Base-by-base conservation (phyloP, 805 yeast genomes). In the Yarrowia bubula region DNA sequence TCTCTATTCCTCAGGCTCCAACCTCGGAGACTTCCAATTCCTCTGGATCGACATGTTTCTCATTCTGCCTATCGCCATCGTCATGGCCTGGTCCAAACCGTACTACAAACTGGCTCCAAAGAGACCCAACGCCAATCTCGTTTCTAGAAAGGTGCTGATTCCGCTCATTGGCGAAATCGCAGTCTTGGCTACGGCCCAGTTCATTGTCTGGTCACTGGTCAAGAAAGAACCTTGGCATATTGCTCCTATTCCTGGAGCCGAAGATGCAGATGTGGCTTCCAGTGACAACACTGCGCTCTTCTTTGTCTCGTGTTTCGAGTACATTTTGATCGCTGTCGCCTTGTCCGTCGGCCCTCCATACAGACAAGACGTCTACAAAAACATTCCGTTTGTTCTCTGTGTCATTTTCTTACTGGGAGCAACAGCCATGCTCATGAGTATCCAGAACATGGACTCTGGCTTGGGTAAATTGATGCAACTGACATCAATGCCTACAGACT, bases 71-170 rank as follows among this genome's bases (percentile, higher is more conserved):
- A 84, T 95, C 72, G 99, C 99, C 0, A 86, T 95, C 6, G 92
- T 92, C 77, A 79, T 95, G 99, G 92, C 98, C 5, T 95, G 99
- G 98, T 87, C 98, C 1, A 85, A 86, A 70, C 96, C 99, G 0
- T 87, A 80, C 71, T 70, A 74, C 17, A 70, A 69, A 15, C 78
- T 95, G 35, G 84, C 84, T 11, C 75, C 78, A 41, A 92, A 92
- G 72, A 82, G 96, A 60, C 99, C 99, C 6, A 90, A 96, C 0
- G 98, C 99, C 0, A 93, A 95, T 75, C 79, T 95, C 67, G 95
- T 95, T 1, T 89, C 97, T 0, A 88, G 93, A 50, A 92, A 92
- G 74, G 87, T 95, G 43, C 79, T 96, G 69, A 81, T 90, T 2
- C 97, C 97, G 3, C 77, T 95, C 69, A 69, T 91, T n/a, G 85